phyloP scores from a whole-genome alignment of 805 yeast genomes.

The Schwanniomyces vanrijiae region DNA sequence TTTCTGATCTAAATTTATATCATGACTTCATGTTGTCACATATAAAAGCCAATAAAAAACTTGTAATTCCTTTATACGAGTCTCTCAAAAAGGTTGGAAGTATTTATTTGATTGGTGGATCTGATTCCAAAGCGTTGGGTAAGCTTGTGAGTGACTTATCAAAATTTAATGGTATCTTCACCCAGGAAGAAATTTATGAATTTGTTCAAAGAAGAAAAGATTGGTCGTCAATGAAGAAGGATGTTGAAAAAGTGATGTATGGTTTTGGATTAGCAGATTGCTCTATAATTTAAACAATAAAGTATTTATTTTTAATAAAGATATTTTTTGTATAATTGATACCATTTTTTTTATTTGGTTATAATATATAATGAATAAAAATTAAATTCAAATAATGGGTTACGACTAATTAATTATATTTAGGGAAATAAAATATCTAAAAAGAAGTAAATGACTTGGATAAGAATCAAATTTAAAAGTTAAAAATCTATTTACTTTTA shows the following conservation, averaged over 20 bases:
- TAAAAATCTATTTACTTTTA: background rate
- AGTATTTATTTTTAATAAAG: conserved; percentile 31
- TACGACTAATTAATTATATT: no score
- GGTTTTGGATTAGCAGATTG: conserved; percentile 87
- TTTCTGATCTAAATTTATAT: conserved; percentile 77
- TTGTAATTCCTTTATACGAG: conserved; percentile 72
- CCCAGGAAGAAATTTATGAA: conserved; percentile 92
- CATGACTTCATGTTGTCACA: conserved; percentile 61
- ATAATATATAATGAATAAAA: no score
- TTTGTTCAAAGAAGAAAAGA: conserved; percentile 85
- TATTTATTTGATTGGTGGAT: conserved; percentile 66
- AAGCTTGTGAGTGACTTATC: conserved; percentile 78
- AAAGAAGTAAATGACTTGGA: no score
- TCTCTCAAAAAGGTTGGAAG: conserved; percentile 86
- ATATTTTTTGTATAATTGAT: background rate
- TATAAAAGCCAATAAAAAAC: conserved; percentile 58
- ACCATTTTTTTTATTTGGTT: no score
- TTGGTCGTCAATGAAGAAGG: conserved; percentile 73
- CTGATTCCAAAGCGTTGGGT: conserved; percentile 82
- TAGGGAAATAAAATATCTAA: no score
- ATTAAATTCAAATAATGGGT: no score
- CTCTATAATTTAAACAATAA: conserved; percentile 32
- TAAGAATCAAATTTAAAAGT: no score
- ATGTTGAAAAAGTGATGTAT: conserved; percentile 93
- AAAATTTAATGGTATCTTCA: conserved; percentile 83